Evolutionary conservation across 495 filamentous ascomycete species (phyloP).

Genomic region (Cercophora sp.): DNA sequence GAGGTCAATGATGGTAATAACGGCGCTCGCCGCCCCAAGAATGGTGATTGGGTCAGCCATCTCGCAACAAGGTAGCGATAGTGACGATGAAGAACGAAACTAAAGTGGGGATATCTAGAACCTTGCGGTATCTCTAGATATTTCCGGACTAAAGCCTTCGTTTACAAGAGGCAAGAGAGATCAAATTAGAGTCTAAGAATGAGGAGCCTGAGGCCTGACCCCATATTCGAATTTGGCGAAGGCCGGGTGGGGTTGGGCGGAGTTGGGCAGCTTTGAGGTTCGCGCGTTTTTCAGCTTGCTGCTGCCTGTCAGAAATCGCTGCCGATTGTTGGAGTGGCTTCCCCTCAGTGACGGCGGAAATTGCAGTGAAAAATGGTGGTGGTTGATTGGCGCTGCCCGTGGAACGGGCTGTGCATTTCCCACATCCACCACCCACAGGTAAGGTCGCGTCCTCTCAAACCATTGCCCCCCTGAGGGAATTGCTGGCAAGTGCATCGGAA

Average conservation of each 20-base stretch:
- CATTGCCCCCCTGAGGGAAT: no score
- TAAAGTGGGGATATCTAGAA: not conserved
- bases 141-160: not conserved
- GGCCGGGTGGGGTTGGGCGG: not conserved
- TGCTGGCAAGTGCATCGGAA: no score
- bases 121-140: not conserved
- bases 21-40: slow-evolving; percentile 18
- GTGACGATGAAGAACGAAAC: not conserved
- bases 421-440: no score
- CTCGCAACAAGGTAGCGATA: not conserved
- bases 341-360: no score
- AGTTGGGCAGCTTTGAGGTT: not conserved
- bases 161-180: not conserved
- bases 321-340: no score
- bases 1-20: slow-evolving; percentile 17
- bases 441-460: no score
- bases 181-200: not conserved
- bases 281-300: no score
- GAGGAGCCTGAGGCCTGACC: not conserved
- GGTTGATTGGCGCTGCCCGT: no score
- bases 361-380: no score
- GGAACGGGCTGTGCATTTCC: no score
- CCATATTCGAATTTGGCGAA: not conserved
- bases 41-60: slow-evolving; percentile 23
- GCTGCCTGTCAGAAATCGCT: not conserved